Evolutionary conservation across 2,329 filamentous ascomycete genomes (phyloP), one percentile per base, ranked within the genome.

Genomic region (Polytolypa hystricis): DNA sequence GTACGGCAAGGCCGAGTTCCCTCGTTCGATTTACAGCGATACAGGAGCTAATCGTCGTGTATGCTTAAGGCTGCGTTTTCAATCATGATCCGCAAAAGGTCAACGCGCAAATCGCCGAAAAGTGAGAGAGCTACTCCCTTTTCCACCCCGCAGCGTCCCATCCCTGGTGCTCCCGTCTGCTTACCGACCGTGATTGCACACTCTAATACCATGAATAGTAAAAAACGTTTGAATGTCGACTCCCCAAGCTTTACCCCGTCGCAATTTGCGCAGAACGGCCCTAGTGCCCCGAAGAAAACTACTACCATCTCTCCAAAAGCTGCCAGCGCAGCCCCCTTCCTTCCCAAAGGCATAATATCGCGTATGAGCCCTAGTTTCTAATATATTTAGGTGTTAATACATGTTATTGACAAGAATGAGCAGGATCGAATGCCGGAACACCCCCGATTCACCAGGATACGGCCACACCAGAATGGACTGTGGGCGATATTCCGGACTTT

Each of bases 201-300:
- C 20, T 11, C 29, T 37, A 49, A n/a, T n/a, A n/a, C n/a, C n/a
- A n/a, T n/a, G n/a, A n/a, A 46, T 39, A 57, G 46, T 46, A 61
- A 84, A 61, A 91, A 86, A 60, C 70, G 81, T 18, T 71, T 98
- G 47, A 98, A 93, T 59, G 91, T 94, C 53, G 91, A 96, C 53
- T 96, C 91, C 6, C 89, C 91, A 9, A 84, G 89, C 32, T 98
- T 98, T 58, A 95, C 85, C 0, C 89, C 89, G 25, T 64, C 74
- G 15, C 35, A 35, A 9, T 38, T 38, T 11, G 53, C 58, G 21
- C 50, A 54, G 20, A 63, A 63, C 36, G 60, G 59, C 23, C 54
- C 54, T 2, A 54, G 54, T 9, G 48, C 49, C 2, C 43, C 54
- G 16, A 85, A 85, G 60, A 81, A 81, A 51, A 72, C 79, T 7